phyloP scores from a whole-genome alignment of 352 stramenopile species.

The Phytophthora pini region DNA sequence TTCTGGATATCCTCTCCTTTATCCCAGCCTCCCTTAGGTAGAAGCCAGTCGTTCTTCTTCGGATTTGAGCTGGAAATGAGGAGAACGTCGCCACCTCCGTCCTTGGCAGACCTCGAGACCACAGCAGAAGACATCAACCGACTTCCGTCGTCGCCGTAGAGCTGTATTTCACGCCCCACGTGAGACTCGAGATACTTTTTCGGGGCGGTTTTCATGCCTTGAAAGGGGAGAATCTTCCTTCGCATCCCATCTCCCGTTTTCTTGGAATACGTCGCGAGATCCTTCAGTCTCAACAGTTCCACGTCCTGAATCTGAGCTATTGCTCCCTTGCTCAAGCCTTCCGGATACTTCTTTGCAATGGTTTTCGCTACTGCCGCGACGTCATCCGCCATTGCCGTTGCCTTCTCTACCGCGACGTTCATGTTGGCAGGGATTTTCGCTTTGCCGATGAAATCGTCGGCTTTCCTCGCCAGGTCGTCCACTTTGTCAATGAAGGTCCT shows the following conservation, averaged over 20 bases:
- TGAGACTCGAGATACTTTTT: slow-evolving; percentile 7
- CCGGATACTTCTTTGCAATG: not conserved
- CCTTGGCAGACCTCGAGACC: not conserved
- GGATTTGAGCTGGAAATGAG: slow-evolving; percentile 29
- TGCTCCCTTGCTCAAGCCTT: not conserved
- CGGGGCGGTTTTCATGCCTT: not conserved
- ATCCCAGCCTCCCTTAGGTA: slow-evolving; percentile 30
- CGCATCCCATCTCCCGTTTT: slow-evolving; percentile 2
- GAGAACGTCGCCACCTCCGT: slow-evolving; percentile 8
- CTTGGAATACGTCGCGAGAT: slow-evolving; percentile 8
- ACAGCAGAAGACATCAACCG: slow-evolving; percentile 1
- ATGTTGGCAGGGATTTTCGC: not conserved
- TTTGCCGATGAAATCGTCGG: not conserved
- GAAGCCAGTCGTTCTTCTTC: slow-evolving; percentile 22
- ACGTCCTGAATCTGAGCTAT: not conserved
- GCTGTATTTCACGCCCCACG: slow-evolving; percentile 4
- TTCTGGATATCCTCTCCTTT: slow-evolving; percentile 6
- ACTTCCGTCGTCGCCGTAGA: not conserved
- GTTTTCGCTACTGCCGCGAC: not conserved
- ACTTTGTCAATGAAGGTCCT: not conserved
- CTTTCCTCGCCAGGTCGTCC: not conserved
- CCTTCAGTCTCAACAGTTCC: not conserved
- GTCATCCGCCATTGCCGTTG: not conserved
- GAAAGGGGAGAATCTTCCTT: not conserved
- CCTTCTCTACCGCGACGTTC: not conserved